phyloP scores from a whole-genome alignment of 129 eudicot genomes.

The Rutidosis leptorrhynchoides region DNA sequence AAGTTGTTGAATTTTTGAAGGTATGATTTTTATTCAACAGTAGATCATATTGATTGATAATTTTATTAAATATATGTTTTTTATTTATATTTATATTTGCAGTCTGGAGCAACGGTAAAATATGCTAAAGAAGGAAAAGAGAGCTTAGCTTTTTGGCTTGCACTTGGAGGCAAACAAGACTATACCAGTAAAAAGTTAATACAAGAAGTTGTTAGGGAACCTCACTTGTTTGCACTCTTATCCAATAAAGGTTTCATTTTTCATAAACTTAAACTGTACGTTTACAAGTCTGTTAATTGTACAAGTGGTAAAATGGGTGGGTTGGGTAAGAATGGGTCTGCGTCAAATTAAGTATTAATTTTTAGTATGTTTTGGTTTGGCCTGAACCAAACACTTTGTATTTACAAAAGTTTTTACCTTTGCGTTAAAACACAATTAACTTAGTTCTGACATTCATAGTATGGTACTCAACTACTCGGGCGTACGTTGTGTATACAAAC shows the following conservation, averaged over 20 bases:
- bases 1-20: conserved; percentile 85
- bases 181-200: conserved; percentile 67
- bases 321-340: not conserved
- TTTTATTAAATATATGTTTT: not conserved
- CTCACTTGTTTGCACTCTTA: conserved; percentile 69
- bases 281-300: not conserved
- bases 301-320: not conserved
- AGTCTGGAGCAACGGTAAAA: conserved; percentile 73
- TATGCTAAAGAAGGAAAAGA: conserved; percentile 94
- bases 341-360: not conserved
- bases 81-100: conserved; percentile 2
- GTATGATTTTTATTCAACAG: conserved; percentile 28
- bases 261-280: not conserved
- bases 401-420: not conserved
- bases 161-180: conserved; percentile 88
- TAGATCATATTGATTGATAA: not conserved
- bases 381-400: not conserved
- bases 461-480: too few species aligned
- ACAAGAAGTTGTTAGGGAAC: conserved; percentile 70
- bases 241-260: conserved; percentile 51
- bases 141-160: conserved; percentile 90
- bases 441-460: too few species aligned
- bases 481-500: too few species aligned
- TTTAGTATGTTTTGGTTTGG: not conserved
- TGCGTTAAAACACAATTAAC: too few species aligned